A percentile compares a stretch with the other conserved stretches of the same genome.
phyloP scores from a whole-genome alignment of 2,329 filamentous ascomycete species.

The Epichloe gansuensis region DNA sequence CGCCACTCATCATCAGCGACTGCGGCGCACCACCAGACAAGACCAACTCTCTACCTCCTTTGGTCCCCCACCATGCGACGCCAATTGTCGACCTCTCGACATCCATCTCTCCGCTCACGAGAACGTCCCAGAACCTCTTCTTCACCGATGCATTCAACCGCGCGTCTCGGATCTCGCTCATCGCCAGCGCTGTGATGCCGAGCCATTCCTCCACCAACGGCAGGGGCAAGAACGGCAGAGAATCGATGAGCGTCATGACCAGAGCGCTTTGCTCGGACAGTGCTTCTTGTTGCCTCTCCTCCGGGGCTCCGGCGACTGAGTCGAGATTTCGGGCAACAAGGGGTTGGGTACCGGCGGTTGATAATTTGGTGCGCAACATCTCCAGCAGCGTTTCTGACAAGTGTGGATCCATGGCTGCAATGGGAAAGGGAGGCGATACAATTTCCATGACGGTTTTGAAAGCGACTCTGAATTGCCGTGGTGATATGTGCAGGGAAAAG shows the following conservation, averaged over 20 bases:
- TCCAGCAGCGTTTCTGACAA: conserved; percentile 75
- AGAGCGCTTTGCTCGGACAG: conserved; percentile 72
- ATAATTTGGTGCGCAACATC: conserved; percentile 52
- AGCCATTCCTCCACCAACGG: conserved; percentile 71
- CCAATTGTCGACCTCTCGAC: conserved; percentile 68
- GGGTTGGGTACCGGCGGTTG: conserved; percentile 34
- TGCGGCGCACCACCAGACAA: conserved; percentile 16
- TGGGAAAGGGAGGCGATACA: conserved; percentile 64
- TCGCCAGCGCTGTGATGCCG: conserved; percentile 52
- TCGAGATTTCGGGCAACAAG: conserved; percentile 30
- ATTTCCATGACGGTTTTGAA: conserved; percentile 78
- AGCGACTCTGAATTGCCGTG: conserved; percentile 77
- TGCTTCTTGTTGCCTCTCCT: conserved; percentile 17
- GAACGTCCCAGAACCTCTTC: conserved; percentile 64
- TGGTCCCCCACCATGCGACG: conserved; percentile 73
- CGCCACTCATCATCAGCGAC: conserved; percentile 42
- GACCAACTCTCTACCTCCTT: conserved; percentile 41
- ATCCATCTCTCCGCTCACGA: conserved; percentile 78
- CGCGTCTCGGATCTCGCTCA: conserved; percentile 51
- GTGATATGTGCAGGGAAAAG: conserved; percentile 70
- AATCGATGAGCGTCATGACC: conserved; percentile 65
- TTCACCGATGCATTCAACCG: conserved; percentile 52
- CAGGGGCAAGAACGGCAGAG: conserved; percentile 61
- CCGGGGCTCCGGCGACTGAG: conserved; percentile 18
- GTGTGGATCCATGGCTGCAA: conserved; percentile 60